Percentiles rank a stretch among this genome's conserved stretches.
Evolutionary conservation across 129 eudicot species (phyloP).

Genomic region (Helianthus annuus): HanXRQr2.0-SUNRISE NC_035439.2:144780861-144781360

Average conservation of each 20-base stretch:
- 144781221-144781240: background rate
- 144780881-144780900: background rate
- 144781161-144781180: slow-evolving; percentile 44
- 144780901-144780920: slow-evolving; percentile 13
- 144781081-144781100: slow-evolving; percentile 88
- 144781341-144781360: slow-evolving; percentile 90
- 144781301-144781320: slow-evolving; percentile 78
- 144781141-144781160: slow-evolving; percentile 9
- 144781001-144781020: slow-evolving; percentile 45
- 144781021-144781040: slow-evolving; percentile 1
- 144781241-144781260: slow-evolving; percentile 2
- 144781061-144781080: slow-evolving; percentile 75
- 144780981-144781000: slow-evolving; percentile 62
- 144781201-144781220: background rate
- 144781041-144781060: slow-evolving; percentile 65
- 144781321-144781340: slow-evolving; percentile 88
- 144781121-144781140: slow-evolving; percentile 98
- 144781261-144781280: slow-evolving; percentile 54
- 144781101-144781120: slow-evolving; percentile 94
- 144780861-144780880: too few species aligned
- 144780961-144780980: background rate
- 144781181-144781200: slow-evolving; percentile 43
- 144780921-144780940: slow-evolving; percentile 58
- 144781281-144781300: slow-evolving; percentile 93
- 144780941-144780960: slow-evolving; percentile 73